Evolutionary conservation across 176 grass and related monocot species (phyloP).

Genomic region (Calamus simplicifolius): DNA sequence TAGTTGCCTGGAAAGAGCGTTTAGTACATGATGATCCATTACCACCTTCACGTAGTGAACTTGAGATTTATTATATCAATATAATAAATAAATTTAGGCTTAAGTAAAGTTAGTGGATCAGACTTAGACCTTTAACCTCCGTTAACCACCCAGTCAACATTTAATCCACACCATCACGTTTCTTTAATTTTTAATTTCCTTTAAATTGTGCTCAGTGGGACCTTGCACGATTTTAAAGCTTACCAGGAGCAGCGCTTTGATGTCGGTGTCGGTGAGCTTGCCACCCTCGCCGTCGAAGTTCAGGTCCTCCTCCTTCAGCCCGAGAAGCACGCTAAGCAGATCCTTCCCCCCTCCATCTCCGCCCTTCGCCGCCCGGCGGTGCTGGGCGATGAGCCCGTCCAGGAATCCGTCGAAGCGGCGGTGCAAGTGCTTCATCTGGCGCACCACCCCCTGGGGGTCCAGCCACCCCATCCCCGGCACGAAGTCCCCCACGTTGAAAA

Average conservation of each 20-base stretch:
- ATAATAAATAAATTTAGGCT: too few relatives aligned
- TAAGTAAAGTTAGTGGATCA: too few relatives aligned
- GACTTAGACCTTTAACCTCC: too few relatives aligned
- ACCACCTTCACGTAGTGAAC: too few relatives aligned
- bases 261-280: slow-evolving; percentile 31
- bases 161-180: too few relatives aligned
- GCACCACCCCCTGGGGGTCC: slow-evolving; percentile 8
- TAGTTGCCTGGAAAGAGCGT: too few relatives aligned
- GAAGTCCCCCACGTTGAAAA: slow-evolving; percentile 19
- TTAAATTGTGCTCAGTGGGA: too few relatives aligned
- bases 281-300: slow-evolving; percentile 18
- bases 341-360: slow-evolving; percentile 28
- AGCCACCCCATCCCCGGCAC: slow-evolving; percentile 13
- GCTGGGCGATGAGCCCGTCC: slow-evolving; percentile 37
- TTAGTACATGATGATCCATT: too few relatives aligned
- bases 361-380: neutral
- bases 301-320: slow-evolving; percentile 13
- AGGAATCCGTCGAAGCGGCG: slow-evolving; percentile 45
- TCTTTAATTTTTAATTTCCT: too few relatives aligned
- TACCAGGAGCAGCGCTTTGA: slow-evolving; percentile 68
- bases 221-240: neutral
- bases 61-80: too few relatives aligned
- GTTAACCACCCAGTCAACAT: too few relatives aligned
- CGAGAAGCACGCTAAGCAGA: slow-evolving; percentile 23
- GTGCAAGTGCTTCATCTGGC: slow-evolving; percentile 11